Base-by-base conservation (phyloP, 768 basidiomycete genomes). In the Phlebiopsis flavidoalba region DNA sequence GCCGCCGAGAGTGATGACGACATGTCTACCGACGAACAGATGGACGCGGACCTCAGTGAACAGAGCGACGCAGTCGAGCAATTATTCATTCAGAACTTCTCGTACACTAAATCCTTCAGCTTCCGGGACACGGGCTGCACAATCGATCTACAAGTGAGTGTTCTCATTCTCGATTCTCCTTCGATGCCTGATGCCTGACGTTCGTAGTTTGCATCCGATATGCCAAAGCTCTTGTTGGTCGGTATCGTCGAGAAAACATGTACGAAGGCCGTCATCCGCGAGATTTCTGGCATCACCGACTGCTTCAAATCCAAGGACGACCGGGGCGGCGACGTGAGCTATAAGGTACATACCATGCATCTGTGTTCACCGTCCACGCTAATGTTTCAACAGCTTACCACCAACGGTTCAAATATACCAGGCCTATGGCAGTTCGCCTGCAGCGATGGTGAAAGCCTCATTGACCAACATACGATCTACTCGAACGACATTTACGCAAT, bases 401-500 rank as follows among this genome's bases (percentile, higher is more conserved):
- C 96, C 1, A 98, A 98, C 69, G 96, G 97, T 7, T 97, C 94
- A 57, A 98, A 98, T 74, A 82, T 98, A 63, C 79, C 79, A 49
- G 95, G 93, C 8, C 83, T 98, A 67, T 98, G 96, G 96, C 76
- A 83, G 58, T 91, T 83, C 33, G 77, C 79, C 24, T 77, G 77
- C 58, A 76, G 71, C 45, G 72, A 74, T 48, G 81, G 74, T 33
- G 72, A 78, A 31, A 74, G 76, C 55, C 67, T 80, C 63, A 76
- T 97, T 62, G 87, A 95, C 67, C 82, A 89, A 47, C 80, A 94
- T 68, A 81, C 83, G 24, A 84, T 98, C 59, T 91, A 91, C 65
- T 95, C 96, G 21, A 99, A 98, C 75, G 95, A 98, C 69, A 91
- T 99, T 60, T 92, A 93, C 69, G 89, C 95, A 15, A 87, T 94